These are phyloP conservation scores for Trifolium pratense DNA, from an alignment of 306 rosid genomes.

Conservation along the genomic window DNA sequence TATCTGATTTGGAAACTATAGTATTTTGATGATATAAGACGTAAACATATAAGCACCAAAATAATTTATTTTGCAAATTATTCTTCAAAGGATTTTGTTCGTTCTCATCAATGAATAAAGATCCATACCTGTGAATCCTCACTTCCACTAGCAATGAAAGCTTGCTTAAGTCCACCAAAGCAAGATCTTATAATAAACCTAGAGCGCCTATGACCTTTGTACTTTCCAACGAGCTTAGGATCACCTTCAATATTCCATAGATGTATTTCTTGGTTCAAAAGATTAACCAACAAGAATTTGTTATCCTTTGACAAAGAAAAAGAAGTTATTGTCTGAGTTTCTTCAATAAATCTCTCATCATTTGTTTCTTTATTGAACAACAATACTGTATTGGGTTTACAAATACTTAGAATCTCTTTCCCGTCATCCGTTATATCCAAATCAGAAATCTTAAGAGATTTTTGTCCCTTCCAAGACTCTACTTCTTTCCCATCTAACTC, in stretches of 20 bases:
- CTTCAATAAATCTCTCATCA: constrained; percentile 76
- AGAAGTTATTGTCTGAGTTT: constrained; percentile 79
- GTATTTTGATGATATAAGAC: not conserved
- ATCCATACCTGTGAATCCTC: constrained; percentile 96
- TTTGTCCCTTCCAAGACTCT: constrained; percentile 90
- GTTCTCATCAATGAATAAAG: constrained; percentile 26
- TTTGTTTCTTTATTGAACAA: constrained; percentile 82
- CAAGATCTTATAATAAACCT: constrained; percentile 92
- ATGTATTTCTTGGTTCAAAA: constrained; percentile 93
- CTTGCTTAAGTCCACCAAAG: constrained; percentile 89
- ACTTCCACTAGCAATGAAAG: constrained; percentile 97
- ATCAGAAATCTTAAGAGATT: constrained; percentile 84
- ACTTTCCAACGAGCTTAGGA: constrained; percentile 70
- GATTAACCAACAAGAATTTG: constrained; percentile 79
- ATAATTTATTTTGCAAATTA: constrained; percentile 10
- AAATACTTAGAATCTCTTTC: constrained; percentile 75
- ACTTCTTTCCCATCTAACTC: constrained; percentile 91
- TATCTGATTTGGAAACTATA: not conserved
- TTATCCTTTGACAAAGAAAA: constrained; percentile 85
- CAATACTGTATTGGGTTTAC: constrained; percentile 62
- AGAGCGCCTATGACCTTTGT: constrained; percentile 77
- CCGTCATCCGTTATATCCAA: constrained; percentile 81
- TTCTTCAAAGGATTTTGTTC: constrained; percentile 6
- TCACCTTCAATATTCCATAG: constrained; percentile 87
- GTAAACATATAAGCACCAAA: constrained; percentile 27